Conservation (phyloP, 345 rosid genomes). For the Heritiera fomes region DNA sequence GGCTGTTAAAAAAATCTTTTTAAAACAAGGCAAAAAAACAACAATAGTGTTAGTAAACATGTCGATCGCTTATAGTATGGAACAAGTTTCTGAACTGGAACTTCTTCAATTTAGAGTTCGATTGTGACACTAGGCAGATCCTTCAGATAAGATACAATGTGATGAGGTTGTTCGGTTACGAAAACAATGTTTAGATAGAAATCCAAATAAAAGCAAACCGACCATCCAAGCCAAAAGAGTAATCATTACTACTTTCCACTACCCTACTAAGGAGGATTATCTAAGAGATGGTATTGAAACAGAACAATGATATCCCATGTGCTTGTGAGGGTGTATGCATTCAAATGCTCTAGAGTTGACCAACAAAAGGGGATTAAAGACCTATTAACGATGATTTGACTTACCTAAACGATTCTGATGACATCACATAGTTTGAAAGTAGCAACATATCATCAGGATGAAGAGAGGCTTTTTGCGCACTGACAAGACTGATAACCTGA, state of each 20-base stretch:
- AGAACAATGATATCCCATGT: background rate
- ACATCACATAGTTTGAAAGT: slow-evolving; percentile 86
- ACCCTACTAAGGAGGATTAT: slow-evolving; percentile 2
- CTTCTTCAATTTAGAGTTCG: slow-evolving; percentile 2
- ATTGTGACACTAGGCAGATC: too few relatives aligned
- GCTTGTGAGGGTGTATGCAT: background rate
- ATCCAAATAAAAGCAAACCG: background rate
- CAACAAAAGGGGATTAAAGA: slow-evolving; percentile 8
- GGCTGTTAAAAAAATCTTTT: background rate
- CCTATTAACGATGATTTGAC: slow-evolving; percentile 25
- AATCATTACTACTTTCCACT: background rate
- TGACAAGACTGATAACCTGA: slow-evolving; percentile 92
- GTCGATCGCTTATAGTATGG: background rate
- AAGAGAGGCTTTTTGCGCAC: slow-evolving; percentile 97
- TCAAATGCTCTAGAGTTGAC: background rate
- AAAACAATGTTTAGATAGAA: slow-evolving; percentile 2
- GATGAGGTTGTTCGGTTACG: slow-evolving; percentile 3
- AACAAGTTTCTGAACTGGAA: background rate
- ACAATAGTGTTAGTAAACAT: background rate
- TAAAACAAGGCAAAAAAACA: background rate
- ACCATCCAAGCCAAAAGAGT: slow-evolving; percentile 10
- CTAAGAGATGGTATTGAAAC: background rate
- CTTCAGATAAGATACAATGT: slow-evolving; percentile 4
- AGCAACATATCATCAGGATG: slow-evolving; percentile 96
- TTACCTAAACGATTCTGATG: slow-evolving; percentile 95